These are phyloP conservation scores for Plasmodium blacklocki DNA, from an alignment of 169 alveolate species.

Conservation along the genomic window DNA sequence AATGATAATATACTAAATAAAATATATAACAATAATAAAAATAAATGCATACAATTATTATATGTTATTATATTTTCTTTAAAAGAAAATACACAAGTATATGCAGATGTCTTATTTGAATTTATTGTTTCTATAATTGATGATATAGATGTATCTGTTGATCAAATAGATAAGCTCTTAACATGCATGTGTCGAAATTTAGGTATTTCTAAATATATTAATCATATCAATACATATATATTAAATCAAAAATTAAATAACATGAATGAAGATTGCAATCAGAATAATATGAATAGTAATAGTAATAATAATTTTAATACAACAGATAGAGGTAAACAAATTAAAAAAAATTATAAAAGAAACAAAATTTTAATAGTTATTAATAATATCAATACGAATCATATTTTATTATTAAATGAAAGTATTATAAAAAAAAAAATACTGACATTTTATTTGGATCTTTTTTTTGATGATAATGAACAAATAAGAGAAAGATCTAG, in stretches of 20 bases:
- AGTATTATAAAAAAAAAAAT: slow-evolving; percentile 61
- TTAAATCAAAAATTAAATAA: slow-evolving; percentile 29
- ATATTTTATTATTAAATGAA: slow-evolving; percentile 59
- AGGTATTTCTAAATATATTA: slow-evolving; percentile 64
- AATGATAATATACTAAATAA: slow-evolving; percentile 24
- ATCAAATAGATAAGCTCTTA: slow-evolving; percentile 48
- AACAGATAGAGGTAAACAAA: background rate
- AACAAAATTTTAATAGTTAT: slow-evolving; percentile 54
- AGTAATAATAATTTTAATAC: background rate
- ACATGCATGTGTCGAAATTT: slow-evolving; percentile 52
- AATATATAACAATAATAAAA: slow-evolving; percentile 42
- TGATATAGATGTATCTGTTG: slow-evolving; percentile 26
- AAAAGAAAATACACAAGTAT: slow-evolving; percentile 44
- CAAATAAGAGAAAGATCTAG: slow-evolving; percentile 62
- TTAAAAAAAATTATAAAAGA: slow-evolving; percentile 25
- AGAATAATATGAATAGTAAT: no score
- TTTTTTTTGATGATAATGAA: slow-evolving; percentile 62
- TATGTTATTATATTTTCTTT: slow-evolving; percentile 49
- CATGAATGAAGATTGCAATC: background rate
- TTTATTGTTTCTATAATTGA: slow-evolving; percentile 32
- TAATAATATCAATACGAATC: slow-evolving; percentile 43
- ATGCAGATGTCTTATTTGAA: slow-evolving; percentile 39
- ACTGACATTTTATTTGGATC: slow-evolving; percentile 44
- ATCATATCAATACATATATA: slow-evolving; percentile 45
- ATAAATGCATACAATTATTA: slow-evolving; percentile 40